A percentile compares a stretch with the other conserved stretches of the same genome.
Evolutionary conservation across 2,329 filamentous ascomycete genomes (phyloP).

Genomic region (Microdochium paspali): DNA sequence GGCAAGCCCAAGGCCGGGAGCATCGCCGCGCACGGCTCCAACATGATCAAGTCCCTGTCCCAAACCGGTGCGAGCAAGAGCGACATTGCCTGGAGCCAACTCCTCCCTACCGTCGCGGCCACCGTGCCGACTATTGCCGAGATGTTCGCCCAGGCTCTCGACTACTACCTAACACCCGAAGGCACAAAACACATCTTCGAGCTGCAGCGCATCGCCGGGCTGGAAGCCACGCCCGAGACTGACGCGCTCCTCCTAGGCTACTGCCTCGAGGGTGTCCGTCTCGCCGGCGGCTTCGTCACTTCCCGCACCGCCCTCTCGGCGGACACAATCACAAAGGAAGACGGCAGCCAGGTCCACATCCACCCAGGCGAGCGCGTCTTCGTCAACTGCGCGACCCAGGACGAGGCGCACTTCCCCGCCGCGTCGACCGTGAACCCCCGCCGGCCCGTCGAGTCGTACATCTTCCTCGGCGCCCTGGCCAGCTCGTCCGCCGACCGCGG

Average conservation of each 20-base stretch:
- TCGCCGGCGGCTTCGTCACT: constrained; percentile 53
- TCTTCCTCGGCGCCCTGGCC: constrained; percentile 54
- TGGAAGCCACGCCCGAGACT: constrained; percentile 43
- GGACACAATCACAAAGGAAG: constrained; percentile 39
- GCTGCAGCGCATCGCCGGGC: constrained; percentile 49
- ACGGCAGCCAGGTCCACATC: constrained; percentile 40
- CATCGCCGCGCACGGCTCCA: constrained; percentile 54
- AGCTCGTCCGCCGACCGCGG: constrained; percentile 54
- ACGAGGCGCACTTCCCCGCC: constrained; percentile 49
- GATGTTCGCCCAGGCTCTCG: constrained; percentile 63
- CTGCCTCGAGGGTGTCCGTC: constrained; percentile 60
- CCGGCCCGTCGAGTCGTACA: constrained; percentile 54
- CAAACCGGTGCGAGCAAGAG: constrained; percentile 52
- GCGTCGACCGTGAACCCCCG: constrained; percentile 52
- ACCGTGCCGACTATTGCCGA: constrained; percentile 64
- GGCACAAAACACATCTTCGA: constrained; percentile 47
- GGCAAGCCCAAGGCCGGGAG: constrained; percentile 40
- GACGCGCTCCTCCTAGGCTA: constrained; percentile 60
- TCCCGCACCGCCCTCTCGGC: constrained; percentile 44
- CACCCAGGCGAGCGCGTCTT: constrained; percentile 51
- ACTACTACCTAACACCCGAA: constrained; percentile 57
- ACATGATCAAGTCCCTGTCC: constrained; percentile 55
- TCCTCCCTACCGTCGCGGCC: constrained; percentile 57
- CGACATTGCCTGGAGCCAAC: constrained; percentile 62
- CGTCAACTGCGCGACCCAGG: constrained; percentile 51